Base-by-base conservation (phyloP, 2,329 filamentous ascomycete genomes). In the Colletotrichum sp. region DNA sequence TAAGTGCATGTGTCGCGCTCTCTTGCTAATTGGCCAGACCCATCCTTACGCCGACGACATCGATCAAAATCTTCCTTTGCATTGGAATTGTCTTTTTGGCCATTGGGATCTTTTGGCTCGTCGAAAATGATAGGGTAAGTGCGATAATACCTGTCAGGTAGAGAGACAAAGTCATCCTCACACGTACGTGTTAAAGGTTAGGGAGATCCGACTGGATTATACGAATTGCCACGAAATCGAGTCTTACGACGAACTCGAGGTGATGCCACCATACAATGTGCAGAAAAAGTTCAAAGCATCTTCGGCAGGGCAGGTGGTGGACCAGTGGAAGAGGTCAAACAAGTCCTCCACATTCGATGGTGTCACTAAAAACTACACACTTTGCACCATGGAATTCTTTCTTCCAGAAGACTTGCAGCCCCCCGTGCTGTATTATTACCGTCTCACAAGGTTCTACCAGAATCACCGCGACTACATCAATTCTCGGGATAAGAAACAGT, bases 221-320 rank as follows among this genome's bases (percentile, higher is more conserved):
- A 69, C 66, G n/a, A 63, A 34, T 16, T 69, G 66, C 27, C 55
- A 69, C 38, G 57, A 69, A 16, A 69, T 69, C 29, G 66, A 69
- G 55, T 62, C 66, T 2, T 69, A 63, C 29, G 21, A 69, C 57
- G n/a, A 63, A 31, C 66, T 69, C n/a, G 66, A 69, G 38, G 57
- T 69, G 18, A 62, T 69, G 38, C 66, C 66, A 18, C 66, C 66
- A 34, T 21, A 69, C 7, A 69, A 69, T 13, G 57, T 69, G 16
- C 9, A n/a, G 8, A 69, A 69, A 8, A 36, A 34, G 13, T 55
- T 69, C 31, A 69, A 69, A 58, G 38, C 66, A 13, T 69, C 57
- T 8, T 69, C 66, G 6, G 66, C 57, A 3, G 66, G 66, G 8
- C 66, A 62, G 38, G 7, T 31, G 4, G 57, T 69, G 9, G 66